Percentiles rank a stretch among this genome's conserved stretches.
These are phyloP conservation scores for Neoconidiobolus thromboides DNA, from an alignment of 371 early-diverging fungal species.

Conservation along the genomic window DNA sequence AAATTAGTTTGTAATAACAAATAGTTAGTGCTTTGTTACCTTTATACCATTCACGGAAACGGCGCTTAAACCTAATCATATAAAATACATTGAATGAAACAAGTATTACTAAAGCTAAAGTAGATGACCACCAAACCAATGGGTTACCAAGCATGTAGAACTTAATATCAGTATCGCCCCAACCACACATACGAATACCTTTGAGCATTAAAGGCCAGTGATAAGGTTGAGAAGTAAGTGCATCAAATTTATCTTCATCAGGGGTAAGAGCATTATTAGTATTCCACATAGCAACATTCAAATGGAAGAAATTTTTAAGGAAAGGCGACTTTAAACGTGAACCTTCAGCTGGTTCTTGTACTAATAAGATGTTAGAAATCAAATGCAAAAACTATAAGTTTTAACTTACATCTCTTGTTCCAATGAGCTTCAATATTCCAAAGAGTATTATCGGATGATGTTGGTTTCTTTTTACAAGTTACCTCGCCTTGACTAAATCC, in stretches of 20 bases:
- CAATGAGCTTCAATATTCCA: slow-evolving; percentile 97
- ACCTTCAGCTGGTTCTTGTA: slow-evolving; percentile 26
- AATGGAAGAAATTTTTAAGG: slow-evolving; percentile 71
- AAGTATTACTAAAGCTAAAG: slow-evolving; percentile 40
- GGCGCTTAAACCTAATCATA: slow-evolving; percentile 44
- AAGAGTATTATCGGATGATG: slow-evolving; percentile 23
- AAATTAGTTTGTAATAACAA: neutral
- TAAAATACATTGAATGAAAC: slow-evolving; percentile 24
- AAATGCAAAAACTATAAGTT: neutral
- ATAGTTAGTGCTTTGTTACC: slow-evolving; percentile 10
- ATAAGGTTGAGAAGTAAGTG: slow-evolving; percentile 66
- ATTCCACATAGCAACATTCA: slow-evolving; percentile 95
- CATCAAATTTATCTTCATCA: slow-evolving; percentile 89
- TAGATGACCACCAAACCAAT: slow-evolving; percentile 81
- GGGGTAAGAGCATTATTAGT: slow-evolving; percentile 95
- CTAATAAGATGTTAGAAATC: neutral
- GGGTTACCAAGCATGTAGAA: slow-evolving; percentile 96
- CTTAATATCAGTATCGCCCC: slow-evolving; percentile 80
- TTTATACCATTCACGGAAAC: slow-evolving; percentile 33
- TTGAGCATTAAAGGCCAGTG: slow-evolving; percentile 90
- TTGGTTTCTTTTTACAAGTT: slow-evolving; percentile 45
- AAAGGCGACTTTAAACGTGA: slow-evolving; percentile 48
- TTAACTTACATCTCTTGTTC: slow-evolving; percentile 36
- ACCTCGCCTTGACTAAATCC: slow-evolving; percentile 96
- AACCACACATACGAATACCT: slow-evolving; percentile 94